phyloP scores from a whole-genome alignment of 2,329 filamentous ascomycete genomes.

The Aspergillus pseudoviridinutans region DNA sequence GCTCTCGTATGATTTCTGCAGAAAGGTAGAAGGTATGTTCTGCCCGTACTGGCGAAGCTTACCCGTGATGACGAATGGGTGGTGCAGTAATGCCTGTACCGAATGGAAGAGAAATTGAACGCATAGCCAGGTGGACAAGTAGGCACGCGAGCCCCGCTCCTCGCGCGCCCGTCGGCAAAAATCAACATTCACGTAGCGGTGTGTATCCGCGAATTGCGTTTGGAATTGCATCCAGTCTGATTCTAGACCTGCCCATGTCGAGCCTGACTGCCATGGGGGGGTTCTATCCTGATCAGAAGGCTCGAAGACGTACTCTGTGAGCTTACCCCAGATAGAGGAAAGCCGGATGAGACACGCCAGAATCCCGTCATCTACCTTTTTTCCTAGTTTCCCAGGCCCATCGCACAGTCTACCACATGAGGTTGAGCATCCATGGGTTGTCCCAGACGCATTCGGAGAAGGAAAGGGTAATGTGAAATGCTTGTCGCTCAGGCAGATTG shows the following conservation, averaged over 20 bases:
- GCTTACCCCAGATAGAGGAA: conserved; percentile 22
- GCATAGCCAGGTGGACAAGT: conserved; percentile 24
- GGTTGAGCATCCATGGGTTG: background rate
- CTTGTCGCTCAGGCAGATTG: conserved; percentile 21
- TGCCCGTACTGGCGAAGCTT: conserved; percentile 22
- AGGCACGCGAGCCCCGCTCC: conserved; percentile 17
- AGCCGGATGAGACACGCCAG: conserved; percentile 19
- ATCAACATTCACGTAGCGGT: conserved; percentile 26
- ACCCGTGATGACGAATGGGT: conserved; percentile 25
- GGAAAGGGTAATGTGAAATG: conserved; percentile 22
- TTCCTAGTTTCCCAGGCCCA: conserved; percentile 12
- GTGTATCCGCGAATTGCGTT: conserved; percentile 23
- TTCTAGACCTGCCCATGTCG: conserved; percentile 19
- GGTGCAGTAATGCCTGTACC: conserved; percentile 21
- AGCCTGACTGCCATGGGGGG: conserved; percentile 23
- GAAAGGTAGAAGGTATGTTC: conserved; percentile 22
- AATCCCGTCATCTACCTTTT: conserved; percentile 19
- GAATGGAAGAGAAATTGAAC: conserved; percentile 26
- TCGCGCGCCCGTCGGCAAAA: conserved; percentile 21
- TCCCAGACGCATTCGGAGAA: background rate
- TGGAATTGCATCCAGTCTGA: conserved; percentile 26
- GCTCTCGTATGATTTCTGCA: conserved; percentile 26
- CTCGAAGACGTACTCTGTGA: conserved; percentile 24
- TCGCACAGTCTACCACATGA: conserved; percentile 13
- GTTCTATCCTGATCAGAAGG: conserved; percentile 9